phyloP scores from a whole-genome alignment of 2,329 filamentous ascomycete genomes.

The Thyridium curvatum region DNA sequence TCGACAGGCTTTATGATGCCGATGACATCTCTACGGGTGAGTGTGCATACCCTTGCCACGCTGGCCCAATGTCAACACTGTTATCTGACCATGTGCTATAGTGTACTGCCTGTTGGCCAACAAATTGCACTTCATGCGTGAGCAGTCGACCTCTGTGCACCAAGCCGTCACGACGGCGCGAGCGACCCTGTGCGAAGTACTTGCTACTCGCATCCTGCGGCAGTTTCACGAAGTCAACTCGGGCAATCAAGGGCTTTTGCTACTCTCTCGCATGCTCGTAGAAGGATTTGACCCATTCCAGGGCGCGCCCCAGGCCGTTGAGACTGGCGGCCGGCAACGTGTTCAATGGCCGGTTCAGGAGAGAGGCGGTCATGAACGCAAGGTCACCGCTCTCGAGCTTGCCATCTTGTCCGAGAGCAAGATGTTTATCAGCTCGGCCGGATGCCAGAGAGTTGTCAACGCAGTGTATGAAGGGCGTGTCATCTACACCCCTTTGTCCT shows the following conservation, averaged over 20 bases:
- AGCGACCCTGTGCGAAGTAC: constrained; percentile 61
- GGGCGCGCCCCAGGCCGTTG: constrained; percentile 55
- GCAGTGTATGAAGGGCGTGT: constrained; percentile 77
- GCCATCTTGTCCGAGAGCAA: constrained; percentile 81
- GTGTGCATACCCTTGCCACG: constrained; percentile 12
- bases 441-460: constrained; percentile 76
- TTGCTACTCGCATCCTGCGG: constrained; percentile 60
- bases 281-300: constrained; percentile 69
- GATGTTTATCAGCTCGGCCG: constrained; percentile 67
- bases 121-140: constrained; percentile 60
- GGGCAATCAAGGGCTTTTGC: constrained; percentile 54
- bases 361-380: constrained; percentile 37
- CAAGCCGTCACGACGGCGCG: constrained; percentile 65
- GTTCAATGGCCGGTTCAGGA: constrained; percentile 31
- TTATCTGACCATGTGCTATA: constrained; percentile 15
- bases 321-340: constrained; percentile 33
- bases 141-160: constrained; percentile 59
- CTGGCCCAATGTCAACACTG: background rate
- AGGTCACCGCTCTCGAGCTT: constrained; percentile 68
- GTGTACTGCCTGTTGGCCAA: constrained; percentile 70
- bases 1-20: constrained; percentile 59
- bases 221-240: constrained; percentile 63
- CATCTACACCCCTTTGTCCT: constrained; percentile 75
- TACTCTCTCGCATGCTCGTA: constrained; percentile 63
- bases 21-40: constrained; percentile 57